Evolutionary conservation across 345 rosid genomes (phyloP), one percentile per base, ranked within the genome.

Genomic region (Isatis tinctoria): DNA sequence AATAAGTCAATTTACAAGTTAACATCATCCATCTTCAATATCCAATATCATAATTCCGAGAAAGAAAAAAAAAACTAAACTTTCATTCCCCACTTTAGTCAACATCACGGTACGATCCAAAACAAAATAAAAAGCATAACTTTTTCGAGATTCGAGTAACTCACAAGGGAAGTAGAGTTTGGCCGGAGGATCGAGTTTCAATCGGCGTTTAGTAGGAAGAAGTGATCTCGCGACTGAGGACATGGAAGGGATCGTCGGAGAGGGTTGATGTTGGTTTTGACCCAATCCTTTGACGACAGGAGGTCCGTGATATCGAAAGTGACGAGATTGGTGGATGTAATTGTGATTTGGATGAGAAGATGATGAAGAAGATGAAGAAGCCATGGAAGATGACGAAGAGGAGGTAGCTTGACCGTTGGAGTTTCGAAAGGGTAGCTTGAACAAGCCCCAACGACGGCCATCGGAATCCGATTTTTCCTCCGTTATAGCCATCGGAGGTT

Each of bases 111-210:
- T 4, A 70, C 3, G 35, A 43, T 32, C 65, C 56, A 51, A 22
- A 22, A 51, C 0, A 28, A 53, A 26, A 65, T 8, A 4, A 12
- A 35, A 39, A 28, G 2, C 20, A 20, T 1, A 48, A 20, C 8
- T 48, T 35, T 36, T 49, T 10, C 27, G 14, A 2, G 48, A 43
- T 62, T 37, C 4, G 60, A 30, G 17, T 14, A 62, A 64, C 89
- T 64, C 70, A 91, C 98, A 89, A 49, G 97, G 97, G 77, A 94
- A 94, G 69, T 89, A 91, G 51, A 94, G 93, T 80, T 91, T 89
- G 5, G 78, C 71, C 2, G 93, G 24, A 17, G 98, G 98, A 82
- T 94, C 98, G 37, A 94, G 97, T 79, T 88, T 88, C 65, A 91
- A 91, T 14, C 94, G 84, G 62, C 93, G 93, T 24, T 96, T 85